Evolutionary conservation across 768 basidiomycete species (phyloP).

Genomic region (Psilocybe cubensis): DNA sequence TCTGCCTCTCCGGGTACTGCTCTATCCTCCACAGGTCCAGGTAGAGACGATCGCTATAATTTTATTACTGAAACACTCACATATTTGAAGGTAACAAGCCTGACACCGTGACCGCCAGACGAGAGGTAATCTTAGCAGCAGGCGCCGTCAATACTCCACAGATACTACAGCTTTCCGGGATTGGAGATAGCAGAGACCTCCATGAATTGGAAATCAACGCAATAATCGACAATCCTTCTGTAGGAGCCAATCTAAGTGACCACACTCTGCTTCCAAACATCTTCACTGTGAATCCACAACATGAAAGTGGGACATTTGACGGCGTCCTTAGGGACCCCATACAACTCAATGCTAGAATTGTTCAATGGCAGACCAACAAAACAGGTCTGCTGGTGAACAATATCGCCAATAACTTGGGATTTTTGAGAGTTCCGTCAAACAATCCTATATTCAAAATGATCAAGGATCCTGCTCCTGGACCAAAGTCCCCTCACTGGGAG

Average conservation of each 20-base stretch:
- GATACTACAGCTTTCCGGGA: slow-evolving; percentile 24
- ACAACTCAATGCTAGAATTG: slow-evolving; percentile 25
- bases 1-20: slow-evolving; percentile 9
- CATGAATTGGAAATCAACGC: slow-evolving; percentile 11
- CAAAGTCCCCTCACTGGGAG: slow-evolving; percentile 29
- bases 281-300: slow-evolving; percentile 11
- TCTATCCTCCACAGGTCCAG: background rate
- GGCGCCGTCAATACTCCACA: slow-evolving; percentile 22
- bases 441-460: slow-evolving; percentile 18
- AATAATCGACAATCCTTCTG: slow-evolving; percentile 17
- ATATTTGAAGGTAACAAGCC: background rate
- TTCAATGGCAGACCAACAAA: slow-evolving; percentile 22
- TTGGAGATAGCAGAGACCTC: slow-evolving; percentile 17
- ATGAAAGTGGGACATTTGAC: slow-evolving; percentile 12
- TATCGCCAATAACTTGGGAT: slow-evolving; percentile 32
- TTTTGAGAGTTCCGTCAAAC: slow-evolving; percentile 35
- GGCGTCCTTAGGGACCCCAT: background rate
- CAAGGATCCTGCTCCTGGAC: slow-evolving; percentile 20
- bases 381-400: slow-evolving; percentile 38
- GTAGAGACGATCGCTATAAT: background rate
- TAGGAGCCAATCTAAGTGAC: slow-evolving; percentile 23
- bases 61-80: background rate
- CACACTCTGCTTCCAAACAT: slow-evolving; percentile 18
- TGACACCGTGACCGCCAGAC: slow-evolving; percentile 1
- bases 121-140: slow-evolving; percentile 24